Base-by-base conservation (phyloP, 208 protist species). In the Crithidia mellificae region DNA sequence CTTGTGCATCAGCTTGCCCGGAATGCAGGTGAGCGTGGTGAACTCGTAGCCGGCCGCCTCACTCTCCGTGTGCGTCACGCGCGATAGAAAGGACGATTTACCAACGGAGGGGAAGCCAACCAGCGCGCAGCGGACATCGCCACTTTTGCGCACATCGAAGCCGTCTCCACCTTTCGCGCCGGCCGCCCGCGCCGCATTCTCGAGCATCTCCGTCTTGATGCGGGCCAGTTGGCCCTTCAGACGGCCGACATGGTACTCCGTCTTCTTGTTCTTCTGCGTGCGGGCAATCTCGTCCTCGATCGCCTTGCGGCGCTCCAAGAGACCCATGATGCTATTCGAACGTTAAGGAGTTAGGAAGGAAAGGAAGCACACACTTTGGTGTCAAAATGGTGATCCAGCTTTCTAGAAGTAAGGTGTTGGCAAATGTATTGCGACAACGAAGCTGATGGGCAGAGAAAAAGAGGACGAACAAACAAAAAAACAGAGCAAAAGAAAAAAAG, bases 181-280 rank as follows among this genome's bases (percentile, higher is more conserved):
- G 20, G 79, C 87, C 34, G 84, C 80, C 27, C 90, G 81, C 4
- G 88, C 78, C 7, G 94, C 83, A 30, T 95, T 92, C 61, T 98
- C 93, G 19, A 98, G 68, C 80, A 99, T 88, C 82, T 98, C 86
- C 32, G 91, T 93, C 70, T 98, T 94, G 56, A 99, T 92, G 62
- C 91, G 86, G 2, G 97, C 98, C 54, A 99, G 71, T 71, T 98
- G 98, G 14, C 97, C 98, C 68, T 99, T 99, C 11, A 99, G 81
- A 6, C 90, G 77, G 36, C 98, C 96, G 7, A 99, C 67, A 87
- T 99, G 98, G 77, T 98, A 92, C 74, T 99, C 94, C 20, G 98
- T 99, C 50, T 98, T 98, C 74, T 99, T 99, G 81, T 99, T 99
- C 61, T 98, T 98, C 67, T 99, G 98, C 12, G 98, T 99, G 8